A percentile compares a stretch with the other conserved stretches of the same genome.
phyloP scores from a whole-genome alignment of 371 early-diverging fungal species.

The Haplosporangium sp. region DNA sequence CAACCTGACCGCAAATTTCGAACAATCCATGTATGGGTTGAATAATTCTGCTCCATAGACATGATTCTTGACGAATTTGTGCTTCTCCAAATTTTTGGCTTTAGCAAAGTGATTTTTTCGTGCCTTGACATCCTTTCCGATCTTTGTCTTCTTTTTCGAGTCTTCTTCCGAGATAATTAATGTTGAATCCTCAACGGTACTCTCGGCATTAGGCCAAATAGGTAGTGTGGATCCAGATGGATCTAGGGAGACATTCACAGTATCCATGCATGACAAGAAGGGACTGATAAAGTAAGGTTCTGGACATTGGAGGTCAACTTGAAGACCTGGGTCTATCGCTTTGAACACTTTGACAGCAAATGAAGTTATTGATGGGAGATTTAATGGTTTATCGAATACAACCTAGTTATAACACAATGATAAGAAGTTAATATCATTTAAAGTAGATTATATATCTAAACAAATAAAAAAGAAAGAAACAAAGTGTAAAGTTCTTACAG shows the following conservation, averaged over 20 bases:
- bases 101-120: slow-evolving; percentile 25
- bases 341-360: slow-evolving; percentile 78
- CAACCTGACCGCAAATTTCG: slow-evolving; percentile 60
- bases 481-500: slow-evolving; percentile 33
- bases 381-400: slow-evolving; percentile 74
- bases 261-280: slow-evolving; percentile 74
- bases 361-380: slow-evolving; percentile 78
- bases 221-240: slow-evolving; percentile 20
- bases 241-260: slow-evolving; percentile 57
- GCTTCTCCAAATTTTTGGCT: slow-evolving; percentile 40
- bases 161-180: slow-evolving; percentile 14
- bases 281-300: slow-evolving; percentile 81
- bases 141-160: slow-evolving; percentile 15
- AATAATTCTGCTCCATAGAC: slow-evolving; percentile 72
- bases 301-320: slow-evolving; percentile 74
- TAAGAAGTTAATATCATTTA: background rate
- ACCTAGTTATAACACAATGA: slow-evolving; percentile 35
- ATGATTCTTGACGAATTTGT: slow-evolving; percentile 57
- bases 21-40: slow-evolving; percentile 72
- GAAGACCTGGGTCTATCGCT: slow-evolving; percentile 80
- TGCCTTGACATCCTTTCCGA: background rate
- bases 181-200: slow-evolving; percentile 47
- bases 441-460: background rate
- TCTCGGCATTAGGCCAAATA: slow-evolving; percentile 30
- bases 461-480: background rate